Evolutionary conservation across 345 rosid genomes (phyloP).

Genomic region (Syzygium oleosum): DNA sequence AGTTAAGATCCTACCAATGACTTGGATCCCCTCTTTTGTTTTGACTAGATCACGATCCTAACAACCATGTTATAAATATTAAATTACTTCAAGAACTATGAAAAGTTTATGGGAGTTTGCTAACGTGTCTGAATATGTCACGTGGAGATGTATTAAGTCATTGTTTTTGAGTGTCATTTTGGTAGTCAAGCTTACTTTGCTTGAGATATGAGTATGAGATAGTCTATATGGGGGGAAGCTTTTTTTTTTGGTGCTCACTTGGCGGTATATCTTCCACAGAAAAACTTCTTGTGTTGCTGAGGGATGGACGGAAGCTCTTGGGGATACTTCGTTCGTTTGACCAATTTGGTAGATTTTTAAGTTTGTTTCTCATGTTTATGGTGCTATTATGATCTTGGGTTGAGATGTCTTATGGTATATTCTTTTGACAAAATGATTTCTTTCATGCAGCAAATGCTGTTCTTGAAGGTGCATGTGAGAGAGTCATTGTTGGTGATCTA

Average conservation of each 20-base stretch:
- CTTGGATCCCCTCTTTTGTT: neutral
- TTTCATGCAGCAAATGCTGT: constrained; percentile 84
- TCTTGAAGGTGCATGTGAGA: constrained; percentile 90
- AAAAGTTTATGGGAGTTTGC: neutral
- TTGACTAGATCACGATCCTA: neutral
- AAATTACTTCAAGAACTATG: neutral
- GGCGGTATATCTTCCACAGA: constrained; percentile 30
- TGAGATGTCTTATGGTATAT: neutral
- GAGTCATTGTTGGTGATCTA: constrained; percentile 87
- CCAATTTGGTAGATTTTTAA: constrained; percentile 67
- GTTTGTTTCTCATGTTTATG: neutral
- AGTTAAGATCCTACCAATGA: neutral
- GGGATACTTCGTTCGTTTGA: constrained; percentile 95
- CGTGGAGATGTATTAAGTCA: neutral
- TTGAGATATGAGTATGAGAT: neutral
- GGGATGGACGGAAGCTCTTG: constrained; percentile 90
- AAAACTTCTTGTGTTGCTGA: constrained; percentile 82
- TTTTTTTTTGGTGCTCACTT: neutral
- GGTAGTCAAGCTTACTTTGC: neutral
- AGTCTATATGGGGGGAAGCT: neutral
- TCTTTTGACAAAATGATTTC: neutral
- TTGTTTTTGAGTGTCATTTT: neutral
- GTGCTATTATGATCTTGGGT: neutral
- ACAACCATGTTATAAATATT: neutral
- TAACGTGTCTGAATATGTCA: neutral